Conservation (phyloP, 2,329 filamentous ascomycete species). For the Ascochyta rabiei region DNA sequence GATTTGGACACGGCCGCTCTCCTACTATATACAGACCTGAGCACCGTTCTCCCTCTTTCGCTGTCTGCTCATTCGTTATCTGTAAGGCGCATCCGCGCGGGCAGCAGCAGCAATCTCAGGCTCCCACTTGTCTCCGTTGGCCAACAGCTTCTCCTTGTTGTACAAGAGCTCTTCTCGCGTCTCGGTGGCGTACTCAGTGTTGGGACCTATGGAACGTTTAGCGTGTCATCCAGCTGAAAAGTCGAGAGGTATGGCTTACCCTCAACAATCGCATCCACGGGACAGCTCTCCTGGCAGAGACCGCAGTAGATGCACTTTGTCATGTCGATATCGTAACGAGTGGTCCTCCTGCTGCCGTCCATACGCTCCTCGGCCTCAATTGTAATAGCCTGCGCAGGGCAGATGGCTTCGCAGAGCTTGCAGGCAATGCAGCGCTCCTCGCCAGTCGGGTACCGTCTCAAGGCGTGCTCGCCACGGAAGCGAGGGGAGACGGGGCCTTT, state of each 20-base stretch:
- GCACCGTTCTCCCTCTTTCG: conserved; percentile 2
- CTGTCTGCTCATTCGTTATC: conserved; percentile 47
- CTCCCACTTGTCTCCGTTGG: conserved; percentile 82
- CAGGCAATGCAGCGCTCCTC: conserved; percentile 99
- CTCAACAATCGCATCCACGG: conserved; percentile 91
- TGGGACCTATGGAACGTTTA: conserved; percentile 58
- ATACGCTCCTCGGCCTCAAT: conserved; percentile 98
- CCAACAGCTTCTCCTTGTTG: conserved; percentile 93
- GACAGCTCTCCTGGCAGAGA: conserved; percentile 98
- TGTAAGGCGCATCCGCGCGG: conserved; percentile 85
- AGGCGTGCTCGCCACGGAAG: conserved; percentile 97
- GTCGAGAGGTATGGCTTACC: conserved; percentile 51
- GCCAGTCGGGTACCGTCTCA: conserved; percentile 93
- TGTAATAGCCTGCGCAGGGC: conserved; percentile 96
- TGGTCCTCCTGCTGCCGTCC: conserved; percentile 93
- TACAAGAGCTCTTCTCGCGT: conserved; percentile 92
- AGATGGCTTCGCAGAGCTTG: conserved; percentile 99
- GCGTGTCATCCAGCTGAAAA: no score
- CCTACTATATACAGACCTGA: conserved; percentile 43
- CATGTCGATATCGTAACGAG: conserved; percentile 99
- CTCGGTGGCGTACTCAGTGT: conserved; percentile 77
- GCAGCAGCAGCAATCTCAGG: conserved; percentile 92
- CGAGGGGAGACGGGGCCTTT: conserved; percentile 98
- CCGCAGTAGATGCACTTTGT: conserved; percentile 99
- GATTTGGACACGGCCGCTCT: conserved; percentile 23